A percentile compares a stretch with the other conserved stretches of the same genome.
These are phyloP conservation scores for Rhodotorula kratochvilovae DNA, from an alignment of 768 basidiomycete species.

Conservation along the genomic window DNA sequence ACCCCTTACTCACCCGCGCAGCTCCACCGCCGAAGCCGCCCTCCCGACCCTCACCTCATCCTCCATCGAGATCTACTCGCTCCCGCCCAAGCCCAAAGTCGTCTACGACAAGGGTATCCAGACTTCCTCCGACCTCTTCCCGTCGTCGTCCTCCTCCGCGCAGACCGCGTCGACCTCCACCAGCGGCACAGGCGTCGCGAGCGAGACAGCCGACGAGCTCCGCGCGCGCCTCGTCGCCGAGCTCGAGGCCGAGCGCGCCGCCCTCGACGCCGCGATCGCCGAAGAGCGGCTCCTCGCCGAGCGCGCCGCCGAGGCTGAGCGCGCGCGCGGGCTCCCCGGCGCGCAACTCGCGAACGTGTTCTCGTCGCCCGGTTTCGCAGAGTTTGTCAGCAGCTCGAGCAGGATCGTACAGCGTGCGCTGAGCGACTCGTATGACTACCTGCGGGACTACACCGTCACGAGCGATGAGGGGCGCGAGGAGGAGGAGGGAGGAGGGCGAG, in stretches of 20 bases:
- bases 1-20: too few species aligned
- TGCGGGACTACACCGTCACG: constrained; percentile 89
- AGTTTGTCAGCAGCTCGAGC: constrained; percentile 89
- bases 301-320: constrained; percentile 75
- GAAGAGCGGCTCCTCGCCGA: constrained; percentile 79
- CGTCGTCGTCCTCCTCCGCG: constrained; percentile 29
- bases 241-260: constrained; percentile 62
- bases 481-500: constrained; percentile 58
- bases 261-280: constrained; percentile 71
- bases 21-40: not conserved
- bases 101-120: constrained; percentile 44
- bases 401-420: constrained; percentile 92
- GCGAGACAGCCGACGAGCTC: constrained; percentile 75
- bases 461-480: constrained; percentile 62
- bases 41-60: constrained; percentile 4
- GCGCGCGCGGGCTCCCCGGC: constrained; percentile 70
- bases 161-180: constrained; percentile 50
- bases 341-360: constrained; percentile 78
- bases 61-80: constrained; percentile 6
- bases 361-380: constrained; percentile 81
- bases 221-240: constrained; percentile 65
- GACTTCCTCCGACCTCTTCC: constrained; percentile 28
- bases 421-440: constrained; percentile 94
- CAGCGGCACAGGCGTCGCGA: constrained; percentile 72
- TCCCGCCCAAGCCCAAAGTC: constrained; percentile 27